Evolutionary conservation across 2,329 filamentous ascomycete genomes (phyloP), one percentile per base, ranked within the genome.

Genomic region (Ophiostoma montium): DNA sequence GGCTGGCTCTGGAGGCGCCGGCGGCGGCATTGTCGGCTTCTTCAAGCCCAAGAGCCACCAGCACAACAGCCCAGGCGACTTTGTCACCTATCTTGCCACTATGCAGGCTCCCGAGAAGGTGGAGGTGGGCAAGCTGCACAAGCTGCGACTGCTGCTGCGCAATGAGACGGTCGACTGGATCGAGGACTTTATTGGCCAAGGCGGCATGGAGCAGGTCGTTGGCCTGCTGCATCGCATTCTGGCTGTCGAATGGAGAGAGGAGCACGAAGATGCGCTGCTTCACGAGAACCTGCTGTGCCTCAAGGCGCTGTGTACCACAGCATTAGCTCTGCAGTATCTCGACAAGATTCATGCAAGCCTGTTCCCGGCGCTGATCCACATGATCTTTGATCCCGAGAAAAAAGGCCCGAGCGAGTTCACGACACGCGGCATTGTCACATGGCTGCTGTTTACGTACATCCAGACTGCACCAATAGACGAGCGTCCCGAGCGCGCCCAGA

Each of bases 101-200:
- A 82, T 85, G 1, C 82, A 81, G 56, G 84, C 86, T 65, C 88
- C 88, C 0, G 78, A 92, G 58, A 70, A 80, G 35, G 82, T 95
- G 10, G 90, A 96, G 63, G 86, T 96, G n/a, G 88, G 89, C 41
- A 90, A 92, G 62, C 68, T 98, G 33, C 92, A 96, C 67, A 96
- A 96, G 66, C 74, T 98, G 42, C 80, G 90, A 13, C 74, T 95
- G 18, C 68, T 96, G 47, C 72, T 98, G 48, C 80, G 92, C 16
- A 96, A 96, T 60, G 92, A 98, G 68, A 94, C 90, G 0, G 87
- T 98, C 6, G 78, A 84, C 12, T 98, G 92, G 92, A 94, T 94
- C 3, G 87, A 96, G 61, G 77, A 81, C 12, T 98, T 96, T 62
- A 86, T 96, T 57, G 75, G 80, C 36, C 81, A 89, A 54, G 88